phyloP scores from a whole-genome alignment of 75 land plant species.

The Cryptomeria japonica region DNA sequence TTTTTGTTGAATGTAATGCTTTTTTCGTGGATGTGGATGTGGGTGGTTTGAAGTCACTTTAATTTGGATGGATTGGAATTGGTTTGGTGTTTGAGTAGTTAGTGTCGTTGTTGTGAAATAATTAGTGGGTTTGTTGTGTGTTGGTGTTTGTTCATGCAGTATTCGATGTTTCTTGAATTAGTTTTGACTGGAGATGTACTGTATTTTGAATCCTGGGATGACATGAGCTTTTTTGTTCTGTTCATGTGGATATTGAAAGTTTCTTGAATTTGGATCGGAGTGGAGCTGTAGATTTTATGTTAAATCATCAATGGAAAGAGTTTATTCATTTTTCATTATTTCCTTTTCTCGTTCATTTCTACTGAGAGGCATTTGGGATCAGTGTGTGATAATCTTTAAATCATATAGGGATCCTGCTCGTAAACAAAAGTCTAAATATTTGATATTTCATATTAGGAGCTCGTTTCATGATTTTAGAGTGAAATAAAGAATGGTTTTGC shows the following conservation, averaged over 20 bases:
- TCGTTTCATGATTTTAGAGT: neutral
- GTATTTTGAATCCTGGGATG: neutral
- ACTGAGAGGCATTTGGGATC: neutral
- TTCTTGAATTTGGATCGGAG: neutral
- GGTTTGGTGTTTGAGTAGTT: neutral
- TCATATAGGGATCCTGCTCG: neutral
- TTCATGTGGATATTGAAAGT: neutral
- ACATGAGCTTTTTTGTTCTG: neutral
- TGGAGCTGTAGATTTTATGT: no score
- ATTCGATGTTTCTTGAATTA: neutral
- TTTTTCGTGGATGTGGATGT: no score
- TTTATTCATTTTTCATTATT: no score
- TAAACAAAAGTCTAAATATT: neutral
- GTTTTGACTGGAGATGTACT: neutral
- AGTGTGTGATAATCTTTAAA: neutral
- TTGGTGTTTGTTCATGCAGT: neutral
- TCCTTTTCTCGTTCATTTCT: no score
- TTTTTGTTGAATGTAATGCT: neutral
- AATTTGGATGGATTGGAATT: neutral
- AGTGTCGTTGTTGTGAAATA: neutral
- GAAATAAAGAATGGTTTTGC: neutral
- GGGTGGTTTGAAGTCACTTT: neutral
- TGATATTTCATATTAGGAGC: neutral
- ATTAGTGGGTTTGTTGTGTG: neutral
- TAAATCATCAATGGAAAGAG: no score